phyloP scores from a whole-genome alignment of 306 rosid species.

The Abrus pulchellus region DNA sequence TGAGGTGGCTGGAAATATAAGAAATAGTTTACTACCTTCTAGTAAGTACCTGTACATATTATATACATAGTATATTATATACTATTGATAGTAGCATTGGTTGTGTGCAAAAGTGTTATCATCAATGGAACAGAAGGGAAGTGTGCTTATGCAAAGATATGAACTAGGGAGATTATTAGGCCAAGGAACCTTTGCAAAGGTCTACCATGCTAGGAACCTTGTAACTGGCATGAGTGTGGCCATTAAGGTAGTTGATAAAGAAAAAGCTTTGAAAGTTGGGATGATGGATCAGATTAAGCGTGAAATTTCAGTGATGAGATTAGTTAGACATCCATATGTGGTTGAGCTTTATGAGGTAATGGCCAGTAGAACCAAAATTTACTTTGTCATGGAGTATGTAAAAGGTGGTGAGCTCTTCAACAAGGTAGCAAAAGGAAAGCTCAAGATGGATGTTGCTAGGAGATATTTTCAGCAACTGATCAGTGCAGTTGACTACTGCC shows the following conservation, averaged over 20 bases:
- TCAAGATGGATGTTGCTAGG: constrained; percentile 80
- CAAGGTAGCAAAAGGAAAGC: constrained; percentile 90
- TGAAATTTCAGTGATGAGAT: constrained; percentile 89
- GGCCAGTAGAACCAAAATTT: constrained; percentile 96
- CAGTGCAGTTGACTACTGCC: constrained; percentile 94
- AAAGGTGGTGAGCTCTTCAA: constrained; percentile 96
- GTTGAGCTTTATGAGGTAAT: constrained; percentile 96
- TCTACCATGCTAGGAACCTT: constrained; percentile 83
- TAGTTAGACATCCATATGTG: constrained; percentile 81
- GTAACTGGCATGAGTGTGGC: constrained; percentile 81
- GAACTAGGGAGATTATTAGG: constrained; percentile 88
- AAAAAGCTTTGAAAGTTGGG: constrained; percentile 85
- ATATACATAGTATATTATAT: constrained; percentile 17
- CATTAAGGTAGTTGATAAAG: constrained; percentile 83
- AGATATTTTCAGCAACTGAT: constrained; percentile 88
- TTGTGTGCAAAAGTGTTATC: constrained; percentile 39
- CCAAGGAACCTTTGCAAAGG: constrained; percentile 99
- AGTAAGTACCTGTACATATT: constrained; percentile 26
- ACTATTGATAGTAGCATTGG: constrained; percentile 46
- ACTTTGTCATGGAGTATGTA: constrained; percentile 88
- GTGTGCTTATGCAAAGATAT: constrained; percentile 81
- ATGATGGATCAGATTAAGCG: constrained; percentile 92
- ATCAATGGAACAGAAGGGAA: constrained; percentile 76
- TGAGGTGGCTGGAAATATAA: constrained; percentile 48
- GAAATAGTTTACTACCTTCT: constrained; percentile 44